Evolutionary conservation across 495 filamentous ascomycete species (phyloP).

Genomic region (Xylaria sp.): DNA sequence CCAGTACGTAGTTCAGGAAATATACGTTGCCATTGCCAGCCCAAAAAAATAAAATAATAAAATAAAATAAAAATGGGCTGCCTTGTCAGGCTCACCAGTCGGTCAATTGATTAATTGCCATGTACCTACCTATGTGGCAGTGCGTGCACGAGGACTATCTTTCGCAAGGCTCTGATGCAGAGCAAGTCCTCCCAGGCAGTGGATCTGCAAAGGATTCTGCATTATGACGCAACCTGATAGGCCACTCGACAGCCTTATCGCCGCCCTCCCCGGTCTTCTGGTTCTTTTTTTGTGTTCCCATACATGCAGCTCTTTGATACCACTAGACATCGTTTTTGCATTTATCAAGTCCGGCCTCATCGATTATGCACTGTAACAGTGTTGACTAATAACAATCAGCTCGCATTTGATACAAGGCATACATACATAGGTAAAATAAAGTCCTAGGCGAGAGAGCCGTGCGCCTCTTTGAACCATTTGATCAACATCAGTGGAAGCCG

Average conservation of each 20-base stretch:
- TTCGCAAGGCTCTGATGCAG: slow-evolving; percentile 13
- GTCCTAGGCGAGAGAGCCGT: background rate
- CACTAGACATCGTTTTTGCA: background rate
- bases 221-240: slow-evolving; percentile 8
- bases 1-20: background rate
- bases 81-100: background rate
- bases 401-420: background rate
- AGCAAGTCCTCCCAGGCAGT: background rate
- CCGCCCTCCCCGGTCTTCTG: background rate
- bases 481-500: background rate
- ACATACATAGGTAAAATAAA: no score
- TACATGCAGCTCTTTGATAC: background rate
- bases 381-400: background rate
- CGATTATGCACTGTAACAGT: background rate
- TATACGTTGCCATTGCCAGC: slow-evolving; percentile 5
- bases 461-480: background rate
- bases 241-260: slow-evolving; percentile 10
- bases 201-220: slow-evolving; percentile 22
- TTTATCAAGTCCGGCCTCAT: background rate
- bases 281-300: background rate
- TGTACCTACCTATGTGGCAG: slow-evolving; percentile 1
- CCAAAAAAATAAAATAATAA: no score
- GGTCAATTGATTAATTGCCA: background rate
- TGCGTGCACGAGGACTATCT: background rate
- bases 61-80: no score